Conservation (phyloP, 805 yeast genomes). For the Pichia ethanolica region DNA sequence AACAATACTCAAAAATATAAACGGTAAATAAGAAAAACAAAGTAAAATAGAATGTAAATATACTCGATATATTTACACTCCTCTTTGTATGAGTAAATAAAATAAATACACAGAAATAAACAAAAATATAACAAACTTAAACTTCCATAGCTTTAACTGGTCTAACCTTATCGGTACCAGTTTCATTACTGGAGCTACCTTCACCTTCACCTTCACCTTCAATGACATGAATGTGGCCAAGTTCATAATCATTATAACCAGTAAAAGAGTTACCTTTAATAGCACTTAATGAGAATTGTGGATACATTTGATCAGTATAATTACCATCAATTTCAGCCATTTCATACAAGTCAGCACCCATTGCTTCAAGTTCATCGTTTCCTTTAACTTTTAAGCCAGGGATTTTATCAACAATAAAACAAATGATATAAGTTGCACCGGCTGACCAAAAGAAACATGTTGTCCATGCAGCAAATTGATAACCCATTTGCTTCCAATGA, state of each 20-base stretch:
- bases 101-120: background rate
- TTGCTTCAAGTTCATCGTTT: constrained; percentile 37
- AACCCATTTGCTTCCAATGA: constrained; percentile 38
- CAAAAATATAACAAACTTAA: background rate
- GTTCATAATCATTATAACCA: background rate
- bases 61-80: no score
- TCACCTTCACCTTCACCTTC: constrained; percentile 1
- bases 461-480: constrained; percentile 38
- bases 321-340: constrained; percentile 41
- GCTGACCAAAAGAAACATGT: constrained; percentile 39
- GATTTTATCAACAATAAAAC: constrained; percentile 41
- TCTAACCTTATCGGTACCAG: background rate
- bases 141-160: background rate
- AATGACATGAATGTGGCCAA: background rate
- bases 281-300: constrained; percentile 11
- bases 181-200: background rate
- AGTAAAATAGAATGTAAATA: no score
- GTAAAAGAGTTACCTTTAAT: background rate
- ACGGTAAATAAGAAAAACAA: background rate
- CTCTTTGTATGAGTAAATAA: background rate
- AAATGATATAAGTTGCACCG: constrained; percentile 34
- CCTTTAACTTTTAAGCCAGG: constrained; percentile 45
- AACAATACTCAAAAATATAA: no score
- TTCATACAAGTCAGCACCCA: constrained; percentile 45
- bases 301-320: constrained; percentile 14